Conservation (phyloP, 352 stramenopile species). For the Globisporangium orthogonon region DNA sequence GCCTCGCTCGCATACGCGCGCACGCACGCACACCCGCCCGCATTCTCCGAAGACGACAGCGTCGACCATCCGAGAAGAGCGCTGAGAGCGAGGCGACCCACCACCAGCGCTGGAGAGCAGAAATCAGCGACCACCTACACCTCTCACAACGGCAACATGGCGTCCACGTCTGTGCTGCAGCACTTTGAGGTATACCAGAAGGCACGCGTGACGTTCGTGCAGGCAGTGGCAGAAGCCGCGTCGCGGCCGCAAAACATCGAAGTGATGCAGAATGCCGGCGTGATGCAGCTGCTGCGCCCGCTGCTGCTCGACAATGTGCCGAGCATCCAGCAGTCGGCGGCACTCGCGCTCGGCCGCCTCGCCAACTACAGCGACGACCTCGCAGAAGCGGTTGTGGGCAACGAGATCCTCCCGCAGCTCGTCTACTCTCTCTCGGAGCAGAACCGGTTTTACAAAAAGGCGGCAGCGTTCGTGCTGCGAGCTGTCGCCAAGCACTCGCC, state of each 20-base stretch:
- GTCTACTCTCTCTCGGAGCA: constrained; percentile 94
- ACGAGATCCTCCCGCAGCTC: constrained; percentile 95
- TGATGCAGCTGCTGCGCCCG: constrained; percentile 92
- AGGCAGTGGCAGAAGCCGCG: constrained; percentile 90
- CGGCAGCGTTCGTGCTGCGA: constrained; percentile 90
- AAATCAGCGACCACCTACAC: background rate
- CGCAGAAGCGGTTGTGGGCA: constrained; percentile 91
- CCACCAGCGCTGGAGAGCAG: background rate
- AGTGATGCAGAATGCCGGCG: constrained; percentile 94
- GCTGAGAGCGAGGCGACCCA: background rate
- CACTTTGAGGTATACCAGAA: constrained; percentile 96
- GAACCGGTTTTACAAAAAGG: constrained; percentile 96
- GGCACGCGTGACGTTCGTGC: constrained; percentile 91
- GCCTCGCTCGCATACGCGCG: no score
- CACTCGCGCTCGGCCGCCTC: constrained; percentile 88
- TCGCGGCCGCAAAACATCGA: constrained; percentile 95
- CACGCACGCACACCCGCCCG: no score
- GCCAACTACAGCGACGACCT: constrained; percentile 95
- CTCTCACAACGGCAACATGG: constrained; percentile 27
- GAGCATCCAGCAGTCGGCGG: constrained; percentile 93
- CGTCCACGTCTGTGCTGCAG: constrained; percentile 88
- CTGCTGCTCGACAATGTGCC: constrained; percentile 93
- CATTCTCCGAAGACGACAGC: no score
- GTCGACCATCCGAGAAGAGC: no score
- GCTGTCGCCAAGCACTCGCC: constrained; percentile 93